Conservation (phyloP, 345 rosid species). For the Salix exigua region DNA sequence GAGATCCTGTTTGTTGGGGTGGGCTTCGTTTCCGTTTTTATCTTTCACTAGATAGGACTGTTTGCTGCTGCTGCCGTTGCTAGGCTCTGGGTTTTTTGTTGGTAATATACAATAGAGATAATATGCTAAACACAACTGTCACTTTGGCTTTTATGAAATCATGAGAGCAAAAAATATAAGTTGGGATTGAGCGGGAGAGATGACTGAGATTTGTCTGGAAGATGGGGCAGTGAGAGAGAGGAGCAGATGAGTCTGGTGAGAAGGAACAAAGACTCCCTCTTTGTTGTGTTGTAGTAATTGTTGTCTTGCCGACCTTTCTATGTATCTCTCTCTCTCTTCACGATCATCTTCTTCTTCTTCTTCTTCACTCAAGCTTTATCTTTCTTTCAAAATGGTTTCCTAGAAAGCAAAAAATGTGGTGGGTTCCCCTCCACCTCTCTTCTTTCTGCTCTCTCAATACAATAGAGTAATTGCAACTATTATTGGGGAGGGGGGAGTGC, state of each 20-base stretch:
- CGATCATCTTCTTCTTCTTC: constrained; percentile 3
- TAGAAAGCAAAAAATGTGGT: constrained; percentile 28
- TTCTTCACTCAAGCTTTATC: not conserved
- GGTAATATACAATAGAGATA: not conserved
- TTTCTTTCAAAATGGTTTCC: constrained; percentile 1
- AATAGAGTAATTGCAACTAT: constrained; percentile 13
- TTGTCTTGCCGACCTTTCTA: not conserved
- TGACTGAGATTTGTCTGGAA: constrained; percentile 10
- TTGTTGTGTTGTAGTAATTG: not conserved
- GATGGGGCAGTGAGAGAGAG: not conserved
- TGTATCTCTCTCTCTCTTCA: constrained; percentile 1
- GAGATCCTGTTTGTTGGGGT: constrained; percentile 32
- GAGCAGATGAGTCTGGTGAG: not conserved
- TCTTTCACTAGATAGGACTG: constrained; percentile 4
- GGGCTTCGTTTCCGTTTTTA: not conserved
- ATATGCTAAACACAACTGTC: constrained; percentile 30
- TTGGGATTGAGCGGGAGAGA: constrained; percentile 28
- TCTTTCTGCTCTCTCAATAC: constrained; percentile 28
- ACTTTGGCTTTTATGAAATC: constrained; percentile 35
- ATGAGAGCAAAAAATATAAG: not conserved
- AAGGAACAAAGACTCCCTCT: not conserved
- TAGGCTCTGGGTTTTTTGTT: constrained; percentile 4
- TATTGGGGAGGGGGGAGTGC: not conserved
- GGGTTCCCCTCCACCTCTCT: constrained; percentile 31
- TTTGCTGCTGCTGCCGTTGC: constrained; percentile 14